Conservation (phyloP, 495 filamentous ascomycete genomes). For the Podospora bellae-mahoneyi region DNA sequence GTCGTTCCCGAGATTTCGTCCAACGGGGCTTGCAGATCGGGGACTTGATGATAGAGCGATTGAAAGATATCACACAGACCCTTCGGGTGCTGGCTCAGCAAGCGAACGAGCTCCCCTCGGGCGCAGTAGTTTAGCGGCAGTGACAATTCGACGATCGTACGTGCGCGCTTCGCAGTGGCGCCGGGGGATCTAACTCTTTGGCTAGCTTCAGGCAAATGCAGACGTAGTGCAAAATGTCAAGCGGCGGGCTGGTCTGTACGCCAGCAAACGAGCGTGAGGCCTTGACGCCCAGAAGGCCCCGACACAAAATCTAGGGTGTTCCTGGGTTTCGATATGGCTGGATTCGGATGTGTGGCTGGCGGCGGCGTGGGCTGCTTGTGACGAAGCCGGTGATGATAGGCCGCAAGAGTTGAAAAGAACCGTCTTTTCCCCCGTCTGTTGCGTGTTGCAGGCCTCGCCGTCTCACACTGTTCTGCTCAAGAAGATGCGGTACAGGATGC, state of each 20-base stretch:
- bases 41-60: conserved; percentile 25
- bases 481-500: not conserved
- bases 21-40: conserved; percentile 30
- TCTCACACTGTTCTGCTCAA: not conserved
- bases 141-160: conserved; percentile 21
- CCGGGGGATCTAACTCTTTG: conserved; percentile 15
- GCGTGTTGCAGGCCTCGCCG: conserved; percentile 21
- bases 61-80: conserved; percentile 27
- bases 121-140: conserved; percentile 14
- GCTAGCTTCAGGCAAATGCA: conserved; percentile 15
- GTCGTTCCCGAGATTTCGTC: conserved; percentile 19
- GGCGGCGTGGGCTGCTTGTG: conserved; percentile 20
- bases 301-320: conserved; percentile 20
- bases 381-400: conserved; percentile 20
- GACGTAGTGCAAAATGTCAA: conserved; percentile 15
- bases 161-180: conserved; percentile 26
- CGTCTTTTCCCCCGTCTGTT: conserved; percentile 14
- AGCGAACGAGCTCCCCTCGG: conserved; percentile 17
- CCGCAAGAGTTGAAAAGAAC: conserved; percentile 14
- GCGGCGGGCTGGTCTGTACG: not conserved
- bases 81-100: conserved; percentile 21
- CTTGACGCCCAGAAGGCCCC: conserved; percentile 11
- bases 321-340: conserved; percentile 18
- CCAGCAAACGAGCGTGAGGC: conserved; percentile 26
- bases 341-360: conserved; percentile 26